Percentiles rank a stretch among this genome's conserved stretches.
Conservation (phyloP, 2,329 filamentous ascomycete species). For the Aspergillus sp. region DNA sequence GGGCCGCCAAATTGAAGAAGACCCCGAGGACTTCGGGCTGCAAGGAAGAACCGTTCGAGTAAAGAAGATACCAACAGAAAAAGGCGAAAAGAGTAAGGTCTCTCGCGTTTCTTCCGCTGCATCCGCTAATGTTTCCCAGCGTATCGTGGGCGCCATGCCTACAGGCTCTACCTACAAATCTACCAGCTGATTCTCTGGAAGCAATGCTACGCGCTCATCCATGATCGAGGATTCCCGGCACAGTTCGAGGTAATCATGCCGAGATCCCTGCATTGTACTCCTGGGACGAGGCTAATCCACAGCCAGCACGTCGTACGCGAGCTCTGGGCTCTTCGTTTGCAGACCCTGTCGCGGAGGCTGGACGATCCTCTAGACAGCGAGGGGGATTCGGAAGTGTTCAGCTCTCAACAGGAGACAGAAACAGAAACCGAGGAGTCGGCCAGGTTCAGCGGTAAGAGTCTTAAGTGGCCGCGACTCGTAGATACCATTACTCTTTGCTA, state of each 20-base stretch:
- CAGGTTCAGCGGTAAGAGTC: constrained; percentile 25
- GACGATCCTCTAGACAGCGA: constrained; percentile 27
- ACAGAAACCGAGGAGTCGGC: constrained; percentile 29
- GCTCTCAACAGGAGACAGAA: constrained; percentile 46
- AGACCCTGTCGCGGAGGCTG: constrained; percentile 43
- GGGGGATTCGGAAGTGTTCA: constrained; percentile 45
- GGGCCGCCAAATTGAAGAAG: constrained; percentile 42
- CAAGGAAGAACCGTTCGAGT: constrained; percentile 48
- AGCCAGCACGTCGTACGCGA: constrained; percentile 58
- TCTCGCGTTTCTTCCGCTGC: neutral
- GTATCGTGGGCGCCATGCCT: constrained; percentile 56
- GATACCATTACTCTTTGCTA: constrained; percentile 76
- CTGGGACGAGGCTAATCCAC: constrained; percentile 6
- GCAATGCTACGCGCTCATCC: constrained; percentile 66
- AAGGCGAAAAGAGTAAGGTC: constrained; percentile 39
- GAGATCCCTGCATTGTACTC: too few species aligned
- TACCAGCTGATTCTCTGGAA: constrained; percentile 77
- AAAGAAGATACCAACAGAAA: constrained; percentile 48
- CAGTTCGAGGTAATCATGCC: constrained; percentile 74
- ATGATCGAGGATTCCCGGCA: constrained; percentile 53
- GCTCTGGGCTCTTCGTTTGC: constrained; percentile 71
- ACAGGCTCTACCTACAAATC: constrained; percentile 70
- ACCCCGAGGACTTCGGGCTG: constrained; percentile 60
- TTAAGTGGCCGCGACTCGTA: constrained; percentile 53
- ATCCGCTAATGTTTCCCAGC: constrained; percentile 43